Conservation (phyloP, 768 basidiomycete species). For the Calocera viscosa region DNA sequence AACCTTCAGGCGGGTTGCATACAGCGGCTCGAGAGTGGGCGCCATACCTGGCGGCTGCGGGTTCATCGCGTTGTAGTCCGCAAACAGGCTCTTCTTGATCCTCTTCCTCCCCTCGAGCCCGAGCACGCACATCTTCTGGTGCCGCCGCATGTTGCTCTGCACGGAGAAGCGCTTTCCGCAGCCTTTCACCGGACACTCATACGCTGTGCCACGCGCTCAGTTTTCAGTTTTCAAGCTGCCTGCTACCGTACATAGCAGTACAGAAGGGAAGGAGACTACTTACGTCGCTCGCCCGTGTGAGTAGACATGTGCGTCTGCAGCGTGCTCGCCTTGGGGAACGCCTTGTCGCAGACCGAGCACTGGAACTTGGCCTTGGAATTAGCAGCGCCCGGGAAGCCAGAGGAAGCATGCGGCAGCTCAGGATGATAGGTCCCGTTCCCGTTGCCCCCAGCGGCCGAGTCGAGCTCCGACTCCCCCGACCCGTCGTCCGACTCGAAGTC, state of each 20-base stretch:
- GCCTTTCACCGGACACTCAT: constrained; percentile 58
- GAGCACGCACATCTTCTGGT: constrained; percentile 39
- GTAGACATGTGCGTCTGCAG: background rate
- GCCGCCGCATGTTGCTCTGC: constrained; percentile 73
- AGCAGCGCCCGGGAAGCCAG: background rate
- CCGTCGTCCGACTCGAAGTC: background rate
- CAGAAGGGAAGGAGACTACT: background rate
- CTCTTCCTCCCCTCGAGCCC: background rate
- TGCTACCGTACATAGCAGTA: too few species aligned
- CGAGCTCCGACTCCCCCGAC: background rate
- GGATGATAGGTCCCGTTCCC: background rate
- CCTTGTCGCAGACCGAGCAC: background rate
- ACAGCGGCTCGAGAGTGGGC: background rate
- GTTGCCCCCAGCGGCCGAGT: too few species aligned
- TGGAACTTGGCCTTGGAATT: background rate
- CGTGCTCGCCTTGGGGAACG: background rate
- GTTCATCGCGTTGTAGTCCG: background rate
- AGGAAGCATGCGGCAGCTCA: background rate
- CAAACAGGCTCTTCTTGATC: constrained; percentile 3
- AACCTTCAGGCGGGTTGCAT: constrained; percentile 2
- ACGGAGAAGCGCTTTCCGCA: constrained; percentile 72
- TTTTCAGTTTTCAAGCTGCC: background rate
- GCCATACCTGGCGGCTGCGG: background rate
- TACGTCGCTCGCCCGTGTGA: background rate
- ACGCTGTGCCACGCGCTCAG: constrained; percentile 35